These are phyloP conservation scores for Aspergillus costaricaensis DNA, from an alignment of 2,329 filamentous ascomycete species.

Conservation along the genomic window DNA sequence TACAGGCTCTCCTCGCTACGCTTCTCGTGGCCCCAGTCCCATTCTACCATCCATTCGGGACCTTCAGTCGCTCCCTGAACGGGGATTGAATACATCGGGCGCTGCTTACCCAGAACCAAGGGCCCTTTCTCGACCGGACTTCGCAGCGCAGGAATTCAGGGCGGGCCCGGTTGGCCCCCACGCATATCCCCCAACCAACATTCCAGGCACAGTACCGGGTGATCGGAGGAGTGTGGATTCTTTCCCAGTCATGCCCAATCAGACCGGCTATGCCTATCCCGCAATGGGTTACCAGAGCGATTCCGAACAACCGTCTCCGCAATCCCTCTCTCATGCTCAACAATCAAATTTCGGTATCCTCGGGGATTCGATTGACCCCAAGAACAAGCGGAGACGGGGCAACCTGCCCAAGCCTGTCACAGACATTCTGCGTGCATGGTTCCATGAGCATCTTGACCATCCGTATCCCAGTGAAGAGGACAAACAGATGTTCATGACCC, in stretches of 20 bases:
- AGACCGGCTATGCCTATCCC: conserved; percentile 32
- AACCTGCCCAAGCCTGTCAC: conserved; percentile 91
- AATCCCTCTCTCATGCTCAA: conserved; percentile 31
- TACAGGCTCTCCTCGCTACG: conserved; percentile 21
- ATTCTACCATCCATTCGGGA: conserved; percentile 42
- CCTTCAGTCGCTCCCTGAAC: conserved; percentile 36
- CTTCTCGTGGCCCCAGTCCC: conserved; percentile 37
- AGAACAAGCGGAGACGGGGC: conserved; percentile 64
- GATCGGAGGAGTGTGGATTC: conserved; percentile 29
- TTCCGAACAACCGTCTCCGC: conserved; percentile 35
- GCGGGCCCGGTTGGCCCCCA: conserved; percentile 10
- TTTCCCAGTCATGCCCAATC: conserved; percentile 30
- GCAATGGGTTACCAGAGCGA: conserved; percentile 33
- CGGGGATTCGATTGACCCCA: conserved; percentile 40
- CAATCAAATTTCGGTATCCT: conserved; percentile 43
- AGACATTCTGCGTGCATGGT: conserved; percentile 78
- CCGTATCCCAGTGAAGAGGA: conserved; percentile 88
- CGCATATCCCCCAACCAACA: conserved; percentile 17
- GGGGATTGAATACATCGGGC: conserved; percentile 23
- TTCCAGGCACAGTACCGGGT: conserved; percentile 22
- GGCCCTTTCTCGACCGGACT: conserved; percentile 30
- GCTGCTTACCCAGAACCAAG: conserved; percentile 32
- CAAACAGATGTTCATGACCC: conserved; percentile 76
- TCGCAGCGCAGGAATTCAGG: conserved; percentile 29
- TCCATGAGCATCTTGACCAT: conserved; percentile 72